phyloP scores from a whole-genome alignment of 148 eudicot genomes.

The Limonium bicolor region DNA sequence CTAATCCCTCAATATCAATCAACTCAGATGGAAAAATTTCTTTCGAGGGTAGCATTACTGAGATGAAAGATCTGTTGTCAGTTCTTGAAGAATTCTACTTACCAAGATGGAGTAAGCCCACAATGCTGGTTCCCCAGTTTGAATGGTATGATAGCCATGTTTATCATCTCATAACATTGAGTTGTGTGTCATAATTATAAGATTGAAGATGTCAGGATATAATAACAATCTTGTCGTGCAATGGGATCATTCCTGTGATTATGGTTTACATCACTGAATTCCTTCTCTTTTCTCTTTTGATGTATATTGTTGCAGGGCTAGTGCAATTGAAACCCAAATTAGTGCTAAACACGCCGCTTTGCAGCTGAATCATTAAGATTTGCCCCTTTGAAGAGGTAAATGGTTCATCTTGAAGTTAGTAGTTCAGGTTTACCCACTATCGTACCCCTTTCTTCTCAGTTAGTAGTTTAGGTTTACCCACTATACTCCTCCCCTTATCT shows the following conservation, averaged over 20 bases:
- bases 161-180: too few species aligned
- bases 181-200: too few species aligned
- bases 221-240: too few species aligned
- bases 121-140: conserved; percentile 49
- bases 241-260: too few species aligned
- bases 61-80: conserved; percentile 39
- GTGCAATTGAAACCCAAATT: conserved; percentile 18
- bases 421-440: too few species aligned
- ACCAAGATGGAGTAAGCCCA: conserved; percentile 19
- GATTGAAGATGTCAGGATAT: too few species aligned
- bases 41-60: conserved; percentile 14
- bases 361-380: conserved; percentile 23
- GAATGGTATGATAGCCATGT: conserved; percentile 25
- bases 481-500: too few species aligned
- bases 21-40: conserved; percentile 22
- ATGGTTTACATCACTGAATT: too few species aligned
- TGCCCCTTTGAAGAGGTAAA: conserved; percentile 51
- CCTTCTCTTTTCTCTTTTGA: too few species aligned
- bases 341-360: conserved; percentile 15
- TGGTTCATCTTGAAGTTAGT: not conserved
- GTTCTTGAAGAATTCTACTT: conserved; percentile 27
- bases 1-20: conserved; percentile 12
- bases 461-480: too few species aligned
- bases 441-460: too few species aligned
- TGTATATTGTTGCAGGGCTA: conserved; percentile 12